Evolutionary conservation across 148 eudicot species (phyloP).

Genomic region (Silene latifolia): DNA sequence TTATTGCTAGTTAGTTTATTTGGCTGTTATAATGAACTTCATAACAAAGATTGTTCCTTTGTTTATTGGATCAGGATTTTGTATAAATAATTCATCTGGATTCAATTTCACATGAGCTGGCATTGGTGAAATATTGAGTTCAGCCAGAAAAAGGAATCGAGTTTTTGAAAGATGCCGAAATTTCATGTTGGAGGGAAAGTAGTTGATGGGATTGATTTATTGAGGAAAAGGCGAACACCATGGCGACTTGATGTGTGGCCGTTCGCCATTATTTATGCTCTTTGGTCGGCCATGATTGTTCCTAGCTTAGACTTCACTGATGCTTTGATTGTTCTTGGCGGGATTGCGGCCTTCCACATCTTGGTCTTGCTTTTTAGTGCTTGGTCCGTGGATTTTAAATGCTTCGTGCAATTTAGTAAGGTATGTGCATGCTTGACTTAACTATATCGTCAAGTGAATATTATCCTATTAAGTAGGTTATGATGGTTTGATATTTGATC

Average conservation of each 20-base stretch:
- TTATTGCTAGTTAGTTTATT: background rate
- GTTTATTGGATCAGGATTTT: slow-evolving; percentile 4
- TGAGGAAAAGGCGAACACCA: slow-evolving; percentile 50
- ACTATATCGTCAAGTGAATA: background rate
- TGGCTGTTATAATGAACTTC: background rate
- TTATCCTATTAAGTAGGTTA: background rate
- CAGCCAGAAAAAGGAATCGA: no score
- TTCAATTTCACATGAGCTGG: slow-evolving; percentile 9
- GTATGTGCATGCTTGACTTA: slow-evolving; percentile 29
- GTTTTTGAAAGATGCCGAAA: slow-evolving; percentile 47
- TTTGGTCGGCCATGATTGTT: slow-evolving; percentile 54
- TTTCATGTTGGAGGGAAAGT: slow-evolving; percentile 84
- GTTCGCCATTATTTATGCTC: slow-evolving; percentile 51
- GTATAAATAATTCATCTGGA: background rate
- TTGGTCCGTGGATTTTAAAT: slow-evolving; percentile 92
- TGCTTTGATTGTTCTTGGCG: slow-evolving; percentile 62
- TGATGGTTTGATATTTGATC: no score
- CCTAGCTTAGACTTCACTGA: slow-evolving; percentile 69
- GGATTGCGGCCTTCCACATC: slow-evolving; percentile 49
- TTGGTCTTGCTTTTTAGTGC: slow-evolving; percentile 73
- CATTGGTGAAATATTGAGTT: slow-evolving; percentile 11
- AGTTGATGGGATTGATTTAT: slow-evolving; percentile 74
- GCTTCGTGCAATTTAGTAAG: slow-evolving; percentile 72
- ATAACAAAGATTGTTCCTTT: background rate
- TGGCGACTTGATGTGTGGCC: slow-evolving; percentile 94